Percentiles rank a stretch among this genome's conserved stretches.
phyloP scores from a whole-genome alignment of 2,329 filamentous ascomycete genomes.

The Pochonia chlamydosporia region DNA sequence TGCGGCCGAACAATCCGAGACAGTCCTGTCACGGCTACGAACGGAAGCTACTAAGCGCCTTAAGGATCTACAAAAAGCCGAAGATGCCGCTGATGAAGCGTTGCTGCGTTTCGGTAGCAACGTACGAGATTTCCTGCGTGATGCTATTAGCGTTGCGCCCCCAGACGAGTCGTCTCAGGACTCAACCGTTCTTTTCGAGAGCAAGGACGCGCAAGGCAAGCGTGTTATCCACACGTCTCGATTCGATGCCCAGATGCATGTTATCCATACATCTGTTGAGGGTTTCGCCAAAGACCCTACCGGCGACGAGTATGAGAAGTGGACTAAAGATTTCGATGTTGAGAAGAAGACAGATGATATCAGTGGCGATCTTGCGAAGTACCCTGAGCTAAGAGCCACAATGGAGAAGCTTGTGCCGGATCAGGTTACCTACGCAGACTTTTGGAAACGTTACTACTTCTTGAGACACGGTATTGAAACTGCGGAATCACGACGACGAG shows the following conservation, averaged over 20 bases:
- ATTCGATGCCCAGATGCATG: constrained; percentile 92
- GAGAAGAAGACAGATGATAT: constrained; percentile 83
- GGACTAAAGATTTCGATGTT: constrained; percentile 69
- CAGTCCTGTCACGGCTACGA: constrained; percentile 71
- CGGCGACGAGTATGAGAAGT: constrained; percentile 67
- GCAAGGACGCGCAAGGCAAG: constrained; percentile 83
- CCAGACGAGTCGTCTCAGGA: constrained; percentile 51
- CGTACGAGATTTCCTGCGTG: constrained; percentile 80
- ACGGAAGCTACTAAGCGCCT: constrained; percentile 74
- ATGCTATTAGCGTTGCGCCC: constrained; percentile 83
- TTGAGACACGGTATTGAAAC: constrained; percentile 87
- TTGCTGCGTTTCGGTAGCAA: constrained; percentile 87
- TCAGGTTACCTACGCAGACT: constrained; percentile 78
- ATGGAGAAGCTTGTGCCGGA: constrained; percentile 98
- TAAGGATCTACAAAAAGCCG: constrained; percentile 83
- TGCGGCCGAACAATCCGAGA: constrained; percentile 42
- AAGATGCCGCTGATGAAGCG: constrained; percentile 94
- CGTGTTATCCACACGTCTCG: constrained; percentile 90
- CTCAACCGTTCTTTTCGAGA: constrained; percentile 80
- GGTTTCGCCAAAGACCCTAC: constrained; percentile 79
- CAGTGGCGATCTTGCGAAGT: constrained; percentile 73
- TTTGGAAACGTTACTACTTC: constrained; percentile 97
- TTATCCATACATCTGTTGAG: constrained; percentile 80
- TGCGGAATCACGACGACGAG: constrained; percentile 80
- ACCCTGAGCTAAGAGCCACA: constrained; percentile 74